Conservation (phyloP, 345 rosid genomes). For the Brassica carinata region DNA sequence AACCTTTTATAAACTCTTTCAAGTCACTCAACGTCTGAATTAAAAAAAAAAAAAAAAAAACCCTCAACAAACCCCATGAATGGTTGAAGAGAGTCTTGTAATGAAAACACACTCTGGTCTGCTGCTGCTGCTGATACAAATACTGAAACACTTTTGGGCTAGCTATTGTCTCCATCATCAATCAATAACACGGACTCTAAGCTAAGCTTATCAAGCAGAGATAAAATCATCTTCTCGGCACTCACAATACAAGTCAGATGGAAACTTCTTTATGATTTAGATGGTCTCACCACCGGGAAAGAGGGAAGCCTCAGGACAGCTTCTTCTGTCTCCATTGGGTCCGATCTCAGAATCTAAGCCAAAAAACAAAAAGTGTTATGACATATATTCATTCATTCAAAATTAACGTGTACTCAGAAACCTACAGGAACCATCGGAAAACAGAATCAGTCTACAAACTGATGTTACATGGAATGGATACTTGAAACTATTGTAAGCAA, state of each 20-base stretch:
- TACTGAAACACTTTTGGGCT: neutral
- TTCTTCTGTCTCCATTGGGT: conserved; percentile 76
- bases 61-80: neutral
- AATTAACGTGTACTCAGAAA: neutral
- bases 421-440: neutral
- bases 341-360: conserved; percentile 66
- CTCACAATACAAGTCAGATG: neutral
- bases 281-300: conserved; percentile 38
- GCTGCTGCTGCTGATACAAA: neutral
- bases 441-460: neutral
- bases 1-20: neutral
- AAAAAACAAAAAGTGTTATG: neutral
- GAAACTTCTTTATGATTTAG: neutral
- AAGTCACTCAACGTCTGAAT: neutral
- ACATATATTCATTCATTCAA: neutral
- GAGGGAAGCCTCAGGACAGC: conserved; percentile 72
- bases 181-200: neutral
- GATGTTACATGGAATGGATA: neutral
- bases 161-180: neutral
- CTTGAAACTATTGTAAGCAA: neutral
- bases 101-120: neutral
- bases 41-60: neutral
- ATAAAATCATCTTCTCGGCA: neutral
- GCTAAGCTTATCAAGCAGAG: neutral
- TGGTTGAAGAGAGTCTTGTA: neutral